Evolutionary conservation across 2,329 filamentous ascomycete genomes (phyloP), one percentile per base, ranked within the genome.

Genomic region (Colletotrichum orbiculare): DNA sequence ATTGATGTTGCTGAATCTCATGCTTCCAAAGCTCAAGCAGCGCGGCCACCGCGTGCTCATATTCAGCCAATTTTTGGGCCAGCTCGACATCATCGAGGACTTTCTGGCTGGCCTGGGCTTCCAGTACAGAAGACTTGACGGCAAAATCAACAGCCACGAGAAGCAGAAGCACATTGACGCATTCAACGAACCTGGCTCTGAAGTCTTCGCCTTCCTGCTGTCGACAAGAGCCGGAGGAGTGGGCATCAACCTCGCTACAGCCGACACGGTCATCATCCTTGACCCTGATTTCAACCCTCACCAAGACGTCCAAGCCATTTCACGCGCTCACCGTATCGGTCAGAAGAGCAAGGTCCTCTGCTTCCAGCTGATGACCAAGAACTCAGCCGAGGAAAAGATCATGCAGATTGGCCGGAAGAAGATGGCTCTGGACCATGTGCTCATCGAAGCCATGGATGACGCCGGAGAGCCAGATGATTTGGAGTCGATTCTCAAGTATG

Each of bases 251-350:
- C 84, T 99, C 60, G 96, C 96, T 0, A 97, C 94, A 8, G 96
- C 96, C 3, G 96, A 99, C 73, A 99, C 96, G 0, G 96, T 99
- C 67, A 97, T 99, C 69, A 97, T 99, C 69, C 88, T 98, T 69
- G 94, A 99, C 71, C 93, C 93, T 0, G 96, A 99, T 74, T 98
- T 97, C 82, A 99, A 99, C 67, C 96, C 96, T 0, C 96, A 99
- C 73, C 96, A 99, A 77, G 96, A 99, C 73, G 91, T 99, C 45
- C 96, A 99, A 76, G 96, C 96, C 0, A 84, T 99, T 37, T 97
- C 95, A 37, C 89, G 96, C 69, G 96, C 95, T 15, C 96, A 99
- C 77, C 91, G 96, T 34, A 98, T 99, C 68, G 96, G 96, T 0
- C 96, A 99, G 77, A 93, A 94, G 77, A 94, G 96, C 70, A 97